These are phyloP conservation scores for Bryum argenteum DNA, from an alignment of 225 moss, liverwort and hornwort genomes.

Conservation along the genomic window DNA sequence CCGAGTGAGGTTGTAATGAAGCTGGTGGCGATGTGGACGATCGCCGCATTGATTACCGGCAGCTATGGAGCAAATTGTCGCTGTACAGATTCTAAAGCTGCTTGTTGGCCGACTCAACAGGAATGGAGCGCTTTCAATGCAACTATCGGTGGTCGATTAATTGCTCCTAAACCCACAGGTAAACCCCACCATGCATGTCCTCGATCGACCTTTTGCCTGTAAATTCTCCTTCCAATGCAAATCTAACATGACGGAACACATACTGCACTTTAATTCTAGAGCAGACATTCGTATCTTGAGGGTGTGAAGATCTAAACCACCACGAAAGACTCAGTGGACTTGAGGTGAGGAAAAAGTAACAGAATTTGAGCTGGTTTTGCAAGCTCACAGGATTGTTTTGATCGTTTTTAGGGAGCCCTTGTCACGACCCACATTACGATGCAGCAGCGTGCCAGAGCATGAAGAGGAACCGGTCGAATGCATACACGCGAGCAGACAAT, in stretches of 20 bases:
- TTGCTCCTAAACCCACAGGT: slow-evolving; percentile 50
- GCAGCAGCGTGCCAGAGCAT: slow-evolving; percentile 26
- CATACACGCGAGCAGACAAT: slow-evolving; percentile 40
- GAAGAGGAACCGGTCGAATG: slow-evolving; percentile 18
- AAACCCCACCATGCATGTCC: neutral
- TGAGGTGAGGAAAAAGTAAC: neutral
- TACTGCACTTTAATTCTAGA: no score
- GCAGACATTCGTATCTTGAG: neutral
- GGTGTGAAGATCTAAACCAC: no score
- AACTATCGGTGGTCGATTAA: slow-evolving; percentile 35
- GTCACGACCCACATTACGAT: slow-evolving; percentile 48
- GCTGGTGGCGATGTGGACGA: slow-evolving; percentile 21
- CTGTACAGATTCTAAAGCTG: slow-evolving; percentile 33
- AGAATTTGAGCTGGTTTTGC: neutral
- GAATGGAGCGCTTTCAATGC: slow-evolving; percentile 44
- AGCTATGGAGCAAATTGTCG: slow-evolving; percentile 33
- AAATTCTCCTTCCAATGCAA: neutral
- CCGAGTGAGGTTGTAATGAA: neutral
- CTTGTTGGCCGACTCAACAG: slow-evolving; percentile 43
- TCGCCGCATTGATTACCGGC: slow-evolving; percentile 18
- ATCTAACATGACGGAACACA: no score
- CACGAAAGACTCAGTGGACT: no score
- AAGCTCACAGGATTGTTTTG: neutral
- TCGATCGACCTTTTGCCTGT: no score
- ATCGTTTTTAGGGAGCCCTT: slow-evolving; percentile 32